Evolutionary conservation across 2,329 filamentous ascomycete genomes (phyloP).

Genomic region (Nigrospora oryzae): DNA sequence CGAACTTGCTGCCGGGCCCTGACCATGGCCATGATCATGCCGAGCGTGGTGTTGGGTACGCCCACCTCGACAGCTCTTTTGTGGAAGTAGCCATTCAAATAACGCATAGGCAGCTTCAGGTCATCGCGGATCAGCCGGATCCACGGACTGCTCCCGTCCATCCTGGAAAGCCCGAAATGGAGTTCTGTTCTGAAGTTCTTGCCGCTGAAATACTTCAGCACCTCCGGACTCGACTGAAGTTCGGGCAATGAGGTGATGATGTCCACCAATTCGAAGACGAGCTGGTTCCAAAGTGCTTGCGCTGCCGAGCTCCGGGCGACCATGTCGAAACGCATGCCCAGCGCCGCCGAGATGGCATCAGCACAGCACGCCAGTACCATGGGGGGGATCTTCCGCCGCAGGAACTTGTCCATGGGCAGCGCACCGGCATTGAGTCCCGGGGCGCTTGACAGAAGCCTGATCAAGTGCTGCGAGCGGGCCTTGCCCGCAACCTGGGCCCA

Average conservation of each 20-base stretch:
- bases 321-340: constrained; percentile 67
- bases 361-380: constrained; percentile 69
- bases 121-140: constrained; percentile 55
- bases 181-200: constrained; percentile 53
- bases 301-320: constrained; percentile 60
- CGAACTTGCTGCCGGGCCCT: constrained; percentile 51
- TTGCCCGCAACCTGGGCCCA: constrained; percentile 1
- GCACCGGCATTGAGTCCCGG: constrained; percentile 53
- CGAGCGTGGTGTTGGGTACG: constrained; percentile 64
- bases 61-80: constrained; percentile 63
- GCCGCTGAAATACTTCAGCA: constrained; percentile 47
- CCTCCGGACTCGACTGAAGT: constrained; percentile 49
- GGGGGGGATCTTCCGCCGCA: constrained; percentile 69
- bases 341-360: constrained; percentile 72
- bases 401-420: constrained; percentile 50
- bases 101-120: constrained; percentile 66
- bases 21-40: constrained; percentile 63
- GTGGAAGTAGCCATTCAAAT: constrained; percentile 83
- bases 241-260: constrained; percentile 73
- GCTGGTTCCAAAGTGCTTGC: constrained; percentile 56
- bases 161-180: constrained; percentile 40
- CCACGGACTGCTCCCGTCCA: constrained; percentile 53
- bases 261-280: constrained; percentile 65
- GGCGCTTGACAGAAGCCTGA: constrained; percentile 54
- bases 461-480: constrained; percentile 39